Conservation (phyloP, 139 green algal species). For the Closterium sp. region DNA sequence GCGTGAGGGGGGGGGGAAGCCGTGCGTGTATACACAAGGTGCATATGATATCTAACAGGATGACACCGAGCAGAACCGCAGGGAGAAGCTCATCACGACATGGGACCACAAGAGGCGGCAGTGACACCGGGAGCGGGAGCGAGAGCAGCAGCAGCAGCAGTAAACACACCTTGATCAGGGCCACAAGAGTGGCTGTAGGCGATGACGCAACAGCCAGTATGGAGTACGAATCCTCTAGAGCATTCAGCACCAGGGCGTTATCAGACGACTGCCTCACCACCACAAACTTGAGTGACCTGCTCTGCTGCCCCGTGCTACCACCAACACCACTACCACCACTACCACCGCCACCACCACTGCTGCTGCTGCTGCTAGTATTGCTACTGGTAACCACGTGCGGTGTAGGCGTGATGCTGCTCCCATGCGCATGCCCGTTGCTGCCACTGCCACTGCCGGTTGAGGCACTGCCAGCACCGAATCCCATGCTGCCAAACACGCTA, state of each 20-base stretch:
- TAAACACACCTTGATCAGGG: background rate
- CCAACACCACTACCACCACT: background rate
- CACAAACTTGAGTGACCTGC: conserved; percentile 1
- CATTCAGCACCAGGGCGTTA: conserved; percentile 4
- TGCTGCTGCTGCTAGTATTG: background rate
- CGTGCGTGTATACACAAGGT: too few species aligned
- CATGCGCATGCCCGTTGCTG: background rate
- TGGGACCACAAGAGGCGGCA: too few species aligned
- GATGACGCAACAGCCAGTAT: background rate
- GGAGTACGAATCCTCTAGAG: background rate
- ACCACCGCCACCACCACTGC: background rate
- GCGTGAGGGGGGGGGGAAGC: too few species aligned
- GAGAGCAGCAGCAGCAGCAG: background rate
- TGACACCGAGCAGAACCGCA: too few species aligned
- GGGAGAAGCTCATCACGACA: background rate
- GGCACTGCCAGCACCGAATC: background rate
- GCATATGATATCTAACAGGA: too few species aligned
- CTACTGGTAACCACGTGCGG: background rate
- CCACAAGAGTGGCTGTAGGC: background rate
- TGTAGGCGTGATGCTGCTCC: background rate
- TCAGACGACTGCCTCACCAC: background rate
- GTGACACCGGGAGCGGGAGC: background rate
- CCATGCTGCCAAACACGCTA: background rate
- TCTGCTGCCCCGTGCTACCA: background rate
- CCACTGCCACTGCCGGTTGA: background rate